Conservation (phyloP, 306 rosid species). For the Castanopsis chinensis region DNA sequence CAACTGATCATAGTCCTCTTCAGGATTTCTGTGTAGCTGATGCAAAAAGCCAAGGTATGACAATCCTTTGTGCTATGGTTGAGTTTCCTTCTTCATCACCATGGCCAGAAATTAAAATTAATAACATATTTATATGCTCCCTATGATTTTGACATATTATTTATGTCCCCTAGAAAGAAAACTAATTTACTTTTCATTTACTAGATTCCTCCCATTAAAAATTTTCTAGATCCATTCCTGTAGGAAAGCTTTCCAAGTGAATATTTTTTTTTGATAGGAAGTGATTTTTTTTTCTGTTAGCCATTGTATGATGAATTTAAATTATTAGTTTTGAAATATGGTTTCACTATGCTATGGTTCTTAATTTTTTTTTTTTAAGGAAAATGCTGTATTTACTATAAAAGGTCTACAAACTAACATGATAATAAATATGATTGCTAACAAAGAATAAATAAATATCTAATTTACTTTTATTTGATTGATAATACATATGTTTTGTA, state of each 20-base stretch:
- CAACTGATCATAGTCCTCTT: constrained; percentile 32
- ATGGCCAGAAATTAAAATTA: background rate
- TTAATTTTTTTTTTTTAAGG: background rate
- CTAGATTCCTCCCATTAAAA: background rate
- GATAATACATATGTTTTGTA: too few relatives aligned
- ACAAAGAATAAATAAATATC: too few relatives aligned
- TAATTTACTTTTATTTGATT: too few relatives aligned
- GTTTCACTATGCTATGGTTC: background rate
- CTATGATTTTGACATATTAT: background rate
- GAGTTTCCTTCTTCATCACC: background rate
- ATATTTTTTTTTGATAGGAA: background rate
- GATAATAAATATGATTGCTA: too few relatives aligned
- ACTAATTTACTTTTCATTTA: background rate
- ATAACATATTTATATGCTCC: background rate
- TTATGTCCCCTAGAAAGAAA: background rate
- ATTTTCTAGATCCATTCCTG: background rate
- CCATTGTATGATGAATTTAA: background rate
- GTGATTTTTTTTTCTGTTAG: background rate
- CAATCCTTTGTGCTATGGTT: background rate
- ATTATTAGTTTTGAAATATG: background rate
- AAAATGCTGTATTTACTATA: background rate
- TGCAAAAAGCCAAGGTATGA: constrained; percentile 11
- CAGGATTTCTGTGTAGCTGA: constrained; percentile 52
- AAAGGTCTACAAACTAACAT: too few relatives aligned
- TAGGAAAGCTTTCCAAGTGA: background rate